A percentile compares a stretch with the other conserved stretches of the same genome.
These are phyloP conservation scores for Nicotiana sylvestris DNA, from an alignment of 257 asterid genomes.

Conservation along the genomic window DNA sequence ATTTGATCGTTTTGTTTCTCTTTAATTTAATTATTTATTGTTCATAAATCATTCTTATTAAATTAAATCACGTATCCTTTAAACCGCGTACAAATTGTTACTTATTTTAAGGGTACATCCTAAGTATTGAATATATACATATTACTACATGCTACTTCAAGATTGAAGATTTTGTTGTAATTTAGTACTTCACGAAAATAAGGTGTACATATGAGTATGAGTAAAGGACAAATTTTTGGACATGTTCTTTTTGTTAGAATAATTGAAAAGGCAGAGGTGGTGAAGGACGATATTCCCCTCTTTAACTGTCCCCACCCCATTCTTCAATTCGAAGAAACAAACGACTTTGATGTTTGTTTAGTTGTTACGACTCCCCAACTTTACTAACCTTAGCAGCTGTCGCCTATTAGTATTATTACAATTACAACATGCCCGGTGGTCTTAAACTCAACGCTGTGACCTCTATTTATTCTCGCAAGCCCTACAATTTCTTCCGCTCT, in stretches of 20 bases:
- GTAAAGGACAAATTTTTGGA: background rate
- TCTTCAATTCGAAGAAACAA: background rate
- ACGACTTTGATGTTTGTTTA: background rate
- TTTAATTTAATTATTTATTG: too few species aligned
- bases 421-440: conserved; percentile 54
- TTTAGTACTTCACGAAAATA: too few species aligned
- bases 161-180: too few species aligned
- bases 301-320: background rate
- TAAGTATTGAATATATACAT: too few species aligned
- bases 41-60: too few species aligned
- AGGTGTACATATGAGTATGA: background rate
- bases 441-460: conserved; percentile 48
- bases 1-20: too few species aligned
- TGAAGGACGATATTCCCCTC: background rate
- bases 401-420: conserved; percentile 23
- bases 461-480: conserved; percentile 42
- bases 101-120: too few species aligned
- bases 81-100: too few species aligned
- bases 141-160: too few species aligned
- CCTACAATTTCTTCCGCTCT: conserved; percentile 33
- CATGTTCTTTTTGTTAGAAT: background rate
- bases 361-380: background rate
- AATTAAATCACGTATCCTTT: too few species aligned
- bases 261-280: background rate
- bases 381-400: conserved; percentile 44